These are phyloP conservation scores for Populus alba DNA, from an alignment of 345 rosid genomes.

Conservation along the genomic window DNA sequence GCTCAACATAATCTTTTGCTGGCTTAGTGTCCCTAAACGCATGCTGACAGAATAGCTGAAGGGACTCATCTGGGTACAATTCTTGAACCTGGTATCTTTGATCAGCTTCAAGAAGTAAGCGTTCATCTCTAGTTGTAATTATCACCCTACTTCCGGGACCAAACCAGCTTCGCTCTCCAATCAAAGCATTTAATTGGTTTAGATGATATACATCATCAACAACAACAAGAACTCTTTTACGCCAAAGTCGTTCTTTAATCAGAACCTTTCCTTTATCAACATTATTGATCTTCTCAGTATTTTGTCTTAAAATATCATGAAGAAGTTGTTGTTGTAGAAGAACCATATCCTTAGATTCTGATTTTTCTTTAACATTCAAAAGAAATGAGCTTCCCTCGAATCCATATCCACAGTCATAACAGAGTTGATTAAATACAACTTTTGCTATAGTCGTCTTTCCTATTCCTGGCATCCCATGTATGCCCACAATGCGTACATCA, in stretches of 20 bases:
- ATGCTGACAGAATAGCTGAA: constrained; percentile 1
- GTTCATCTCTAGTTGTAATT: constrained; percentile 2
- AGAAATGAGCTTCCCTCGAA: too few species aligned
- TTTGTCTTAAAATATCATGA: too few species aligned
- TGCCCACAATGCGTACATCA: not conserved
- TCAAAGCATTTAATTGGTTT: not conserved
- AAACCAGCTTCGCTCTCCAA: constrained; percentile 5
- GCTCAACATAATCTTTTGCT: not conserved
- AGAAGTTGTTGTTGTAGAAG: too few species aligned
- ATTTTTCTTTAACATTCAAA: too few species aligned
- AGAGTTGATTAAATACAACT: too few species aligned
- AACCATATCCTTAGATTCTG: too few species aligned
- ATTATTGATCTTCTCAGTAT: too few species aligned
- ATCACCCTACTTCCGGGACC: constrained; percentile 5
- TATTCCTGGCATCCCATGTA: not conserved
- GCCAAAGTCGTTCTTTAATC: not conserved
- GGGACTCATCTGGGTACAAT: not conserved
- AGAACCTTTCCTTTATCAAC: too few species aligned
- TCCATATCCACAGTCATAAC: too few species aligned
- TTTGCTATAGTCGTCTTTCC: not conserved
- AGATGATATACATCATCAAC: constrained; percentile 6
- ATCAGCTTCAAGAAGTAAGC: not conserved
- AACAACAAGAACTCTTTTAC: constrained; percentile 10
- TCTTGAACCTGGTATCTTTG: not conserved
- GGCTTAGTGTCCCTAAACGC: too few species aligned